These are phyloP conservation scores for Aspergillus sclerotioniger DNA, from an alignment of 495 filamentous ascomycete species.

Conservation along the genomic window DNA sequence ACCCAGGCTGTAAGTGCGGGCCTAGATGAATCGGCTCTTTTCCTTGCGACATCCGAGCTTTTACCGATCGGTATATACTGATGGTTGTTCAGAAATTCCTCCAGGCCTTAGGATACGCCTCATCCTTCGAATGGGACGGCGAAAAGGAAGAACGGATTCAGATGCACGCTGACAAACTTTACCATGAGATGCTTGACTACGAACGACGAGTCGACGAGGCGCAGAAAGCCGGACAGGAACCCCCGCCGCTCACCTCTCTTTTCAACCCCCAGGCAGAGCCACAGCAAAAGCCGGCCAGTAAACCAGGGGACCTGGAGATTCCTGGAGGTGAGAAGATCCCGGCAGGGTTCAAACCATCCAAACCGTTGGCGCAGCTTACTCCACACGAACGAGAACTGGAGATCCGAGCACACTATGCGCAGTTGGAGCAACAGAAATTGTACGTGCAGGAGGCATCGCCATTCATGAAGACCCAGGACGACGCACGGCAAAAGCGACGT, in stretches of 20 bases:
- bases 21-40: neutral
- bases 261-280: slow-evolving; percentile 36
- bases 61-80: neutral
- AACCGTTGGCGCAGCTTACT: slow-evolving; percentile 56
- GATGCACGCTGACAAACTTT: slow-evolving; percentile 89
- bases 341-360: slow-evolving; percentile 43
- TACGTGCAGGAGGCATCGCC: slow-evolving; percentile 51
- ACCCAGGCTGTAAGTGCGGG: slow-evolving; percentile 66
- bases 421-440: slow-evolving; percentile 55
- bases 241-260: slow-evolving; percentile 39
- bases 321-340: slow-evolving; percentile 37
- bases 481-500: slow-evolving; percentile 55
- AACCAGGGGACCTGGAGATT: slow-evolving; percentile 26
- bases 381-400: slow-evolving; percentile 65
- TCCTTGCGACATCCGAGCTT: neutral
- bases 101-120: slow-evolving; percentile 86
- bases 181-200: slow-evolving; percentile 78
- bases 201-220: slow-evolving; percentile 67
- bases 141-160: slow-evolving; percentile 87
- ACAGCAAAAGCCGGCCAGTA: slow-evolving; percentile 4
- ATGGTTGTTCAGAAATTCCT: slow-evolving; percentile 65
- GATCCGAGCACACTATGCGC: slow-evolving; percentile 59
- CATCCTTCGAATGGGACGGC: slow-evolving; percentile 54
- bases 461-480: slow-evolving; percentile 56
- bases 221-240: slow-evolving; percentile 54